Percentiles rank a stretch among this genome's conserved stretches.
These are phyloP conservation scores for Scedosporium dehoogii DNA, from an alignment of 2,329 filamentous ascomycete genomes.

Conservation along the genomic window DNA sequence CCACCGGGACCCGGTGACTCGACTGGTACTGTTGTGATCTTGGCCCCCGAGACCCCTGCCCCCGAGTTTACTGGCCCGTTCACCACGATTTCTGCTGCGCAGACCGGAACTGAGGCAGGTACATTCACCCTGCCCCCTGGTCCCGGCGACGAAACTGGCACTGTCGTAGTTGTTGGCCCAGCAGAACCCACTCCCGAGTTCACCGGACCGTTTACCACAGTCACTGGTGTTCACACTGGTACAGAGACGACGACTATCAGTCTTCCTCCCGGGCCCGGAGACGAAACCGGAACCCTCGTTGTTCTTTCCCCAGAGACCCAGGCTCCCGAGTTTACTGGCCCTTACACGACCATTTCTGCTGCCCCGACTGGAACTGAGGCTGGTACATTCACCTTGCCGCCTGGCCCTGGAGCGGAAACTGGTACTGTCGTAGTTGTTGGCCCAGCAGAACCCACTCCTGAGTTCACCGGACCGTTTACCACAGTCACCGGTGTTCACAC, in stretches of 20 bases:
- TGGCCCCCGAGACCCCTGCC: conserved; percentile 2
- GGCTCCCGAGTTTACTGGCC: not conserved
- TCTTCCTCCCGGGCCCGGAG: not conserved
- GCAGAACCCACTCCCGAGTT: not conserved
- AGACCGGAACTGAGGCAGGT: not conserved
- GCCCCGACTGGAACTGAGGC: not conserved
- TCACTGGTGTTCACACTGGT: conserved; percentile 1
- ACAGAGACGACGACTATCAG: not conserved
- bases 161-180: too few species aligned
- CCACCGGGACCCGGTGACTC: not conserved
- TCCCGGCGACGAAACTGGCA: not conserved
- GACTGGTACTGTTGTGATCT: conserved; percentile 1
- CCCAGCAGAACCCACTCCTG: not conserved
- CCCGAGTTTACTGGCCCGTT: conserved; percentile 5
- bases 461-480: conserved; percentile 5
- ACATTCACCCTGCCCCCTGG: not conserved
- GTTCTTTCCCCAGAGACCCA: not conserved
- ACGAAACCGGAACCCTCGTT: not conserved
- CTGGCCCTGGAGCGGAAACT: not conserved
- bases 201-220: not conserved
- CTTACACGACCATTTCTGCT: not conserved
- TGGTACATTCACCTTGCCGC: not conserved
- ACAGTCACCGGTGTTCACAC: conserved; percentile 5
- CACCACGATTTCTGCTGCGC: conserved; percentile 5
- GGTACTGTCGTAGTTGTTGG: conserved; percentile 8